Base-by-base conservation (phyloP, 345 rosid species). In the Pelargonium nanum region DNA sequence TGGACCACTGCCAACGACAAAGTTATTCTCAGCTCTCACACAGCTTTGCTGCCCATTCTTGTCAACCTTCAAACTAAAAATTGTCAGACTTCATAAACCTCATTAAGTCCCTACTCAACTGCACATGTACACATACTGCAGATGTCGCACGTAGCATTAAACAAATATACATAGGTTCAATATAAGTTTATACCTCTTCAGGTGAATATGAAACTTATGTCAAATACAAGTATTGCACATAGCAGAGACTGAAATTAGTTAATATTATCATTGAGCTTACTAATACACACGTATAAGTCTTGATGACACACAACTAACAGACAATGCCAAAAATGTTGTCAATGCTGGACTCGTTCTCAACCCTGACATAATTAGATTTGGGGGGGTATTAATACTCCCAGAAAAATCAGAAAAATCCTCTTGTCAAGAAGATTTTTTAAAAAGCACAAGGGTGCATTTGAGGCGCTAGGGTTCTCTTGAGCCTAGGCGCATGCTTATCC, bases 61-160 rank as follows among this genome's bases (percentile, higher is more conserved):
- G 13, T 63, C 67, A 19, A 62, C 80, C 81, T 79, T 68, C 53
- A 64, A 68, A 71, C 40, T 13, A 57, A 55, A 64, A 45, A 65
- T 60, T 23, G 59, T 72, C 61, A 71, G 66, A 65, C 57, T 64
- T 34, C n/a, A 65, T 12, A 45, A 55, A 34, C 48, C 65, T 60
- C 15, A 63, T 59, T 58, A 57, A 72, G 44, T 24, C 16, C 19
- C 59, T 53, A 19, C 62, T 24, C 55, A 53, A 22, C 48, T 40
- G 20, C 55, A 60, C 20, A 30, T 22, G 55, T 21, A 26, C 26
- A 28, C 22, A n/a, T 8, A n/a, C 21, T 1, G 5, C 17, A 17
- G 1, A n/a, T 52, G 22, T 19, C 21, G 17, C 17, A 19, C 55
- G n/a, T n/a, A 52, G n/a, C 22, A 2, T 52, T 52, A 59, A 28